phyloP scores from a whole-genome alignment of 345 rosid species.

The Eucalyptus decipiens region DNA sequence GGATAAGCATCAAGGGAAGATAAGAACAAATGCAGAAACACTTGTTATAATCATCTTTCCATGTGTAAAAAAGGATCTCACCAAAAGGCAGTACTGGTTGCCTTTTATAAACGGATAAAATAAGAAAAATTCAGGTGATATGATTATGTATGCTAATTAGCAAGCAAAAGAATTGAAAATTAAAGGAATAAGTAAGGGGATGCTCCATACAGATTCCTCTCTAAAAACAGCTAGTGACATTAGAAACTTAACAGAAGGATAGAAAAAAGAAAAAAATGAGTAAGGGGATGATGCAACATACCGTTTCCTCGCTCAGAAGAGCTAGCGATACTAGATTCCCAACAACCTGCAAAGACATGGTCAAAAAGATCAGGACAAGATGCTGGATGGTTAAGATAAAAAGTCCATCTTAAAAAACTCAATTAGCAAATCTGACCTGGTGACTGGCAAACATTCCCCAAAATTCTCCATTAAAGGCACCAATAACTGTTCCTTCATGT shows the following conservation, averaged over 20 bases:
- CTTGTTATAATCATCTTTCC: not conserved
- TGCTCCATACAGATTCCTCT: not conserved
- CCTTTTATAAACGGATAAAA: not conserved
- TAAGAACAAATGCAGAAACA: not conserved
- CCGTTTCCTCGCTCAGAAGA: constrained; percentile 47
- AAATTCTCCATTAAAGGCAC: constrained; percentile 84
- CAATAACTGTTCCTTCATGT: constrained; percentile 71
- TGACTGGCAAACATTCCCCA: constrained; percentile 85
- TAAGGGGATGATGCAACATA: not conserved
- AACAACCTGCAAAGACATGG: constrained; percentile 38
- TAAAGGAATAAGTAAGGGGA: not conserved
- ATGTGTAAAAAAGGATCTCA: not conserved
- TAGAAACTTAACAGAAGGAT: not conserved
- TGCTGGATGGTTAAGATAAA: not conserved
- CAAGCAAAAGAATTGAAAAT: not conserved
- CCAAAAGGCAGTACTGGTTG: not conserved
- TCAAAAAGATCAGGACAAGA: not conserved
- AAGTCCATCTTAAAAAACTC: not conserved
- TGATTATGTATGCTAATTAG: not conserved
- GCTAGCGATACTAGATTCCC: constrained; percentile 86
- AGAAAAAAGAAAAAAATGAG: not conserved
- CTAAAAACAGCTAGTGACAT: not conserved
- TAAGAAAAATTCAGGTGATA: not conserved
- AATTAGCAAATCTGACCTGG: constrained; percentile 33
- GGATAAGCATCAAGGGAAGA: not conserved